Base-by-base conservation (phyloP, 1,139 yeast genomes). In the Hyphopichia buzzinii region DNA sequence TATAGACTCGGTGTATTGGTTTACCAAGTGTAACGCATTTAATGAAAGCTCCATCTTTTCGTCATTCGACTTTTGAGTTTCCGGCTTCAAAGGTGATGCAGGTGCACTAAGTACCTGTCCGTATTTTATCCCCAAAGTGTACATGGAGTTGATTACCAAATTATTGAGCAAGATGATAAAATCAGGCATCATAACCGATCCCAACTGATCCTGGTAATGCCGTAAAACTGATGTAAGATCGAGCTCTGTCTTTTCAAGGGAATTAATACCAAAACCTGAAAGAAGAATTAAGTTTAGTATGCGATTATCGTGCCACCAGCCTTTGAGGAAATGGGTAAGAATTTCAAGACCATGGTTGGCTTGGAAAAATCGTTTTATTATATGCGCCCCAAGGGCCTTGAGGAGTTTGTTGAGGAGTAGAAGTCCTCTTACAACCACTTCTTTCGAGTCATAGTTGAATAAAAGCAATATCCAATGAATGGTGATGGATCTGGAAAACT, bases 381-480 rank as follows among this genome's bases (percentile, higher is more conserved):
- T 67, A 30, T 67, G 68, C 1, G 71, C 54, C 0, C 82, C 81
- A 8, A 74, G 58, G 1, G 70, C 56, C 22, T 64, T 57, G 15
- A 84, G 58, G 6, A 80, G 55, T 35, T 69, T 70, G 6, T 80
- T 59, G 15, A 84, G 54, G 8, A 84, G 54, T 14, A 72, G 63
- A 8, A 84, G 50, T 0, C 79, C 74, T 40, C 71, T 57, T 25
- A 64, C 59, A 1, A 77, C 72, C 4, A 77, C 73, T 10, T 60
- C 57, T 4, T 66, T 61, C 2, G 62, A 43, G 28, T 43, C 39
- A 31, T 48, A 55, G 30, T 72, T 71, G 26, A 85, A 50, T 3
- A 83, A 55, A 23, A 83, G 57, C n/a, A 84, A 55, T 2, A 81
- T 62, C 84, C 89, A 81, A 51, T 82, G 84, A 3, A 80, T 69